Evolutionary conservation across 169 alveolate genomes (phyloP).

Genomic region (Eimeria brunetti): DNA sequence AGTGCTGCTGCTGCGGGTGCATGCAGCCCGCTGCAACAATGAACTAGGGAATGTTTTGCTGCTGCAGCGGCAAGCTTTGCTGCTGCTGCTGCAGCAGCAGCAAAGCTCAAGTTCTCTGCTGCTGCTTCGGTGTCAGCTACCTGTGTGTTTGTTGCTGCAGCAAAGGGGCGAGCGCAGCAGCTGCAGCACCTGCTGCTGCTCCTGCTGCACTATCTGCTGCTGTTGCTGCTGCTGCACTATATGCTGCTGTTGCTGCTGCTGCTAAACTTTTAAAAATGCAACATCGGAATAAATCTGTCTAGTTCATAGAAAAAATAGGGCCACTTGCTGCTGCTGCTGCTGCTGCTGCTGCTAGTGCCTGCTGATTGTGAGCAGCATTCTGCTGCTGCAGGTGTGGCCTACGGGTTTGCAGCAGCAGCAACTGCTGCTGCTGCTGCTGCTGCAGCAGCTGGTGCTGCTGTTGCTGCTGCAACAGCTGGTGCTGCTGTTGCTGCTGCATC

Average conservation of each 20-base stretch:
- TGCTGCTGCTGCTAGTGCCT: slow-evolving; percentile 1
- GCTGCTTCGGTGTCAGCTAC: not conserved
- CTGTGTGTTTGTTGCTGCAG: not conserved
- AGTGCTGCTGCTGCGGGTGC: no score
- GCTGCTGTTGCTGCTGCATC: not conserved
- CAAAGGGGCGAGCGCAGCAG: not conserved
- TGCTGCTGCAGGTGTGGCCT: not conserved
- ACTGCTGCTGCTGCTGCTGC: slow-evolving; percentile 11
- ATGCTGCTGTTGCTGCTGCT: slow-evolving; percentile 12
- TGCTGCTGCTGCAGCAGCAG: not conserved
- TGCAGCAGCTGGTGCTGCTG: not conserved
- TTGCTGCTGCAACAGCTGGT: not conserved
- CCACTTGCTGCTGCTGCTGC: slow-evolving; percentile 15
- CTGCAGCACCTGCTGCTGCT: not conserved
- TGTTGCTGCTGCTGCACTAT: not conserved
- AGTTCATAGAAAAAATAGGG: not conserved
- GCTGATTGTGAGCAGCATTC: not conserved
- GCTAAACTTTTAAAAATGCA: not conserved
- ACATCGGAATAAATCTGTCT: not conserved
- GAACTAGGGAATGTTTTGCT: slow-evolving; percentile 4
- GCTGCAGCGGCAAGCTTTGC: slow-evolving; percentile 4
- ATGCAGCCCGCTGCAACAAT: not conserved
- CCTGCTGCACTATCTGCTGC: not conserved
- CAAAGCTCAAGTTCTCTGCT: not conserved
- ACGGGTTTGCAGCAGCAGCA: not conserved